Evolutionary conservation across 2,329 filamentous ascomycete species (phyloP), one percentile per base, ranked within the genome.

Genomic region (Ceratocystis ficicola): DNA sequence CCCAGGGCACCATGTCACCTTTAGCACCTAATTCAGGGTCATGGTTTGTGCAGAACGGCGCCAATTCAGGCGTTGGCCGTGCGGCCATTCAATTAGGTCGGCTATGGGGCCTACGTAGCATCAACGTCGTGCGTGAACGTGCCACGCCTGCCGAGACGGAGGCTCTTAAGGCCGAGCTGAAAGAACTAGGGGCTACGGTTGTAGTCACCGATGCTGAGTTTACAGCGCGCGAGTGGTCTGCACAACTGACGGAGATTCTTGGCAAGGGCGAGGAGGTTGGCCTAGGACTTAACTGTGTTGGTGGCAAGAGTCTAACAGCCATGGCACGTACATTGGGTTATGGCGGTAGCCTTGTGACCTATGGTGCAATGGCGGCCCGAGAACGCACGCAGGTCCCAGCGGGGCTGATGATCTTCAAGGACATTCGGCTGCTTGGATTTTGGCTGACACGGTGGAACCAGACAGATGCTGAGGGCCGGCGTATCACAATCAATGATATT

Each of bases 31-130:
- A 77, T 62, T 79, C 79, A 66, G 78, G 92, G 65, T 87, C 95
- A 66, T 99, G 93, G 92, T 90, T 96, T 73, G 86, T 99, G 60
- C 94, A 99, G 76, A 99, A 99, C 74, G 94, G 93, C 6, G 94
- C 93, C 48, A 99, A 99, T 76, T 90, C 86, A 52, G 94, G 91
- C 10, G 94, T 99, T 17, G 94, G 94, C 1, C 81, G 94, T 48
- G 89, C 92, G 2, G 93, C 90, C 10, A 94, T 97, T 69, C 94
- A 99, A 77, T 79, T 99, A 1, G 93, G 84, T 1, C 81, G 78
- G 71, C 81, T 90, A 64, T 97, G 92, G 93, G 93, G 93, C 0
- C 82, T 94, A 72, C 87, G 90, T 72, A 95, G 88, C 73, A 88
- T 99, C 75, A 97, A 96, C 73, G 81, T 99, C 28, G 81, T 99